Conservation (phyloP, 2,329 filamentous ascomycete species). For the Rhynchosporium secalis region DNA sequence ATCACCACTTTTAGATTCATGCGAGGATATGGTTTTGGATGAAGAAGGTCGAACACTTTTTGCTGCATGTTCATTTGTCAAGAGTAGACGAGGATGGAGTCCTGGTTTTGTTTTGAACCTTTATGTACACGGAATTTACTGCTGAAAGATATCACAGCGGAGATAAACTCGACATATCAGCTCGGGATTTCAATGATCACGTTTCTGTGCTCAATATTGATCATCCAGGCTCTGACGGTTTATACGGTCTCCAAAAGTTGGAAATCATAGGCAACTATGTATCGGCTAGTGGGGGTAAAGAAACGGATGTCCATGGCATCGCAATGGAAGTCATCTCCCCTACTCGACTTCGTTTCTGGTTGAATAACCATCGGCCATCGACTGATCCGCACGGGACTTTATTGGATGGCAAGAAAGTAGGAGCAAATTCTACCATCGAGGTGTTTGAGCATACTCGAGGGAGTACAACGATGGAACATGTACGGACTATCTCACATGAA, state of each 20-base stretch:
- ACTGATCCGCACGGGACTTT: conserved; percentile 32
- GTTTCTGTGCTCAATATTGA: conserved; percentile 30
- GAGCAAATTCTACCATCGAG: conserved; percentile 41
- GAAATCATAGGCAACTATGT: conserved; percentile 19
- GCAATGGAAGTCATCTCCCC: conserved; percentile 33
- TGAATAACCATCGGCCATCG: conserved; percentile 39
- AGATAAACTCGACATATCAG: conserved; percentile 24
- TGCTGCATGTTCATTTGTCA: conserved; percentile 24
- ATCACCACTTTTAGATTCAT: conserved; percentile 25
- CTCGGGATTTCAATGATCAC: conserved; percentile 23
- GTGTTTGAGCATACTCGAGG: conserved; percentile 36
- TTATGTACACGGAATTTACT: background rate
- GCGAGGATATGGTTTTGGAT: conserved; percentile 31
- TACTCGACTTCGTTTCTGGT: conserved; percentile 34
- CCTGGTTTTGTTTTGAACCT: conserved; percentile 17
- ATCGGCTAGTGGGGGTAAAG: conserved; percentile 15
- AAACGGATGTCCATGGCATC: conserved; percentile 38
- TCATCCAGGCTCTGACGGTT: conserved; percentile 17
- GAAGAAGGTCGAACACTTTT: conserved; percentile 26
- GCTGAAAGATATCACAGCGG: conserved; percentile 12
- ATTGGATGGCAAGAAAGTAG: conserved; percentile 33
- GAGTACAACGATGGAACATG: conserved; percentile 31
- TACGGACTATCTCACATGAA: conserved; percentile 37
- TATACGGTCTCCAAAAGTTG: conserved; percentile 21
- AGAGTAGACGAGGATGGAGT: conserved; percentile 21